Evolutionary conservation across 2,329 filamentous ascomycete genomes (phyloP).

Genomic region (Emydomyces testavorans): DNA sequence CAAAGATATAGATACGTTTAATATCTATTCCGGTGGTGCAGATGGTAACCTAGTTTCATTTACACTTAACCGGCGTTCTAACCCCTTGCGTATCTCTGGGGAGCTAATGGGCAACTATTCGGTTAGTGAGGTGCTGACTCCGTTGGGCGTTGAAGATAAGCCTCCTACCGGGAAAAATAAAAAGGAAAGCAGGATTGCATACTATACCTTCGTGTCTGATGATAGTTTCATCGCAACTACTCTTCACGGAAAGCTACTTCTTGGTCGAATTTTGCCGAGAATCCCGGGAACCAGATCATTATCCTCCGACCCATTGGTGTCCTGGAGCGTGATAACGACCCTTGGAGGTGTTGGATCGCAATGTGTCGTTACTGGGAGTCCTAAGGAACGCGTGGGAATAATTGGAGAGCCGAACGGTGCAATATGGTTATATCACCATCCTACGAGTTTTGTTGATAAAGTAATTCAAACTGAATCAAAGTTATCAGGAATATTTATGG

Average conservation of each 20-base stretch:
- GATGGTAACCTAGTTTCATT: slow-evolving; percentile 52
- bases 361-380: slow-evolving; percentile 23
- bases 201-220: slow-evolving; percentile 27
- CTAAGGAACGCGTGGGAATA: slow-evolving; percentile 25
- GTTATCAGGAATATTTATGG: slow-evolving; percentile 23
- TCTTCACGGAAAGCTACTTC: slow-evolving; percentile 23
- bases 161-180: background rate
- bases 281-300: background rate
- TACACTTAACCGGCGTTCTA: slow-evolving; percentile 14
- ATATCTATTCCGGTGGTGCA: slow-evolving; percentile 65
- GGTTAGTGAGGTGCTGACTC: slow-evolving; percentile 1
- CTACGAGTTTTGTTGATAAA: slow-evolving; percentile 21
- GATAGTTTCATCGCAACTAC: slow-evolving; percentile 27
- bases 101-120: slow-evolving; percentile 7
- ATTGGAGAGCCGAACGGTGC: slow-evolving; percentile 26
- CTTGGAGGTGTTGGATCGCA: slow-evolving; percentile 25
- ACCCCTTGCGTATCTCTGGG: slow-evolving; percentile 2
- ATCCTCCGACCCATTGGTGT: slow-evolving; percentile 13
- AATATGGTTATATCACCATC: slow-evolving; percentile 28
- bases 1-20: slow-evolving; percentile 15
- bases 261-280: slow-evolving; percentile 21
- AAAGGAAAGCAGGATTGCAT: slow-evolving; percentile 18
- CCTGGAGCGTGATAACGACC: slow-evolving; percentile 23
- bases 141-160: background rate
- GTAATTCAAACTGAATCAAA: slow-evolving; percentile 22